Percentiles rank a stretch among this genome's conserved stretches.
Evolutionary conservation across 2,329 filamentous ascomycete genomes (phyloP).

Genomic region (Botrytis sinoallii): DNA sequence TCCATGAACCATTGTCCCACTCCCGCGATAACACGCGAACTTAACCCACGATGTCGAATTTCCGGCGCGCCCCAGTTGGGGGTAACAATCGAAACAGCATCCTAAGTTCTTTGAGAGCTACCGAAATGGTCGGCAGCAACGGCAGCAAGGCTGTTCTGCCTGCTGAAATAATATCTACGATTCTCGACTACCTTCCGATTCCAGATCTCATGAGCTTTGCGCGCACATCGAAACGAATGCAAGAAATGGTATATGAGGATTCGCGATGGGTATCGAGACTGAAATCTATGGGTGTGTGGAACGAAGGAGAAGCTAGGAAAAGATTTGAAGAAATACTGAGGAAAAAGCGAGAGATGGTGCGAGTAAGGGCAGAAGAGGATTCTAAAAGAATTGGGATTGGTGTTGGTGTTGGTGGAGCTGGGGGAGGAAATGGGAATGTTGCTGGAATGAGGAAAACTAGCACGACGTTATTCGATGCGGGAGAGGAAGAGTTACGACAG

Average conservation of each 20-base stretch:
- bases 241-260: constrained; percentile 99
- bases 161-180: constrained; percentile 82
- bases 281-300: constrained; percentile 86
- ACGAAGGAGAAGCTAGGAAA: constrained; percentile 79
- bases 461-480: constrained; percentile 72
- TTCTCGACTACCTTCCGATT: constrained; percentile 86
- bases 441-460: constrained; percentile 40
- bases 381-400: constrained; percentile 36
- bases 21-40: background rate
- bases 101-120: constrained; percentile 73
- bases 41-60: constrained; percentile 44
- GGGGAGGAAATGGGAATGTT: constrained; percentile 13
- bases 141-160: constrained; percentile 76
- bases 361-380: constrained; percentile 39
- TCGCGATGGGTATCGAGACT: constrained; percentile 88
- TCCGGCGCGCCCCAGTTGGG: constrained; percentile 38
- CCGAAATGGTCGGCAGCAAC: constrained; percentile 61
- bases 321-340: constrained; percentile 71
- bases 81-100: constrained; percentile 49
- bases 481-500: constrained; percentile 60
- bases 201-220: constrained; percentile 83
- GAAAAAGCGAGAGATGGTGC: constrained; percentile 57
- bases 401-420: constrained; percentile 30
- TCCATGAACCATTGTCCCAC: background rate
- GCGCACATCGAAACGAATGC: constrained; percentile 77